Evolutionary conservation across 768 basidiomycete species (phyloP).

Genomic region (Phaffia tasmanica): DNA sequence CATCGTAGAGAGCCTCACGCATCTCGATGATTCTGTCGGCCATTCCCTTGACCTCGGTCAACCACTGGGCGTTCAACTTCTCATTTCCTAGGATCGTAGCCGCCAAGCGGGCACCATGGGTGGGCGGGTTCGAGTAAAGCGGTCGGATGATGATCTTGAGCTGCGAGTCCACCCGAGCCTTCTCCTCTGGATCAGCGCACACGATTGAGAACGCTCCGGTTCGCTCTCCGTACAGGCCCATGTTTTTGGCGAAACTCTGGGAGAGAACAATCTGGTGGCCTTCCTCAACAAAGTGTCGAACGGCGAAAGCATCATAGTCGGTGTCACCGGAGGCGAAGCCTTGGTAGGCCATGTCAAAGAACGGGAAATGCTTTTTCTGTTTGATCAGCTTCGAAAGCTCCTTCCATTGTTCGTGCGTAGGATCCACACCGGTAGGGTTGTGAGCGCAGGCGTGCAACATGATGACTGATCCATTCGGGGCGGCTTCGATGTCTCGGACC

Average conservation of each 20-base stretch:
- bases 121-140: conserved; percentile 95
- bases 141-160: conserved; percentile 90
- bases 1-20: conserved; percentile 70
- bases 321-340: conserved; percentile 95
- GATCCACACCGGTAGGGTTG: conserved; percentile 88
- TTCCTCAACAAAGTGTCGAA: conserved; percentile 82
- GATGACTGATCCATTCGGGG: conserved; percentile 66
- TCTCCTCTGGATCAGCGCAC: conserved; percentile 40
- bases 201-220: conserved; percentile 88
- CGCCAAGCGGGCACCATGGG: conserved; percentile 79
- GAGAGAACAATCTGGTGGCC: conserved; percentile 82
- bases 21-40: conserved; percentile 88
- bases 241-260: conserved; percentile 98
- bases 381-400: conserved; percentile 76
- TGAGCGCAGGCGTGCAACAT: conserved; percentile 95
- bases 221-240: conserved; percentile 97
- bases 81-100: conserved; percentile 65
- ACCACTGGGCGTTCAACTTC: conserved; percentile 76
- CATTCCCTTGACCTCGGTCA: conserved; percentile 86
- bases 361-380: conserved; percentile 84
- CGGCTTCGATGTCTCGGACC: conserved; percentile 69
- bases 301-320: conserved; percentile 80
- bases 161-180: conserved; percentile 80
- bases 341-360: conserved; percentile 99
- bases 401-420: conserved; percentile 83